phyloP scores from a whole-genome alignment of 495 filamentous ascomycete genomes.

The Podospora comata region DNA sequence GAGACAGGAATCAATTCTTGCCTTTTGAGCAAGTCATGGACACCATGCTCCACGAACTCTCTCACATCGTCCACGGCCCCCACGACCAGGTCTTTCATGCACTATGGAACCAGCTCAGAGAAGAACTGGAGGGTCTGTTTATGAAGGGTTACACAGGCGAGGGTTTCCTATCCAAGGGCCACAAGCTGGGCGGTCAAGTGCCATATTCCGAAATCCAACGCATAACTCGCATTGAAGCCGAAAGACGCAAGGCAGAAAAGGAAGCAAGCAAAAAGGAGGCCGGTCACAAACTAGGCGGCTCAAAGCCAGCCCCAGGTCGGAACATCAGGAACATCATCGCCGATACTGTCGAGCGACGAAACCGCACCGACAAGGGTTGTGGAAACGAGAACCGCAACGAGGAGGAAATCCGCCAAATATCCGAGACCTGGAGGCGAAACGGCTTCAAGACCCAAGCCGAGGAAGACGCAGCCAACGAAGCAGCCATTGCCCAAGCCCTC shows the following conservation, averaged over 20 bases:
- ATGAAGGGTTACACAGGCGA: slow-evolving; percentile 89
- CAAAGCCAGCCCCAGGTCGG: slow-evolving; percentile 53
- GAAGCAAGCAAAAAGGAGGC: slow-evolving; percentile 47
- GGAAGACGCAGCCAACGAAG: slow-evolving; percentile 85
- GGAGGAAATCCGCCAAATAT: slow-evolving; percentile 57
- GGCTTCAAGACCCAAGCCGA: slow-evolving; percentile 82
- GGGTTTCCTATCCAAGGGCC: slow-evolving; percentile 76
- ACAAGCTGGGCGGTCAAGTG: slow-evolving; percentile 61
- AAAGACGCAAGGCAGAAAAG: slow-evolving; percentile 58
- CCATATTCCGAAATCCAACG: slow-evolving; percentile 74
- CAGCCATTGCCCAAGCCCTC: slow-evolving; percentile 81
- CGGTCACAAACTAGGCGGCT: slow-evolving; percentile 72
- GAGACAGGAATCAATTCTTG: slow-evolving; percentile 73
- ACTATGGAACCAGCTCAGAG: slow-evolving; percentile 82
- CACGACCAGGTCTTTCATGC: slow-evolving; percentile 81
- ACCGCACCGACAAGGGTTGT: slow-evolving; percentile 61
- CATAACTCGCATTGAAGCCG: slow-evolving; percentile 70
- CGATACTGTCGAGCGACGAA: slow-evolving; percentile 67
- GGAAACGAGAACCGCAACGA: slow-evolving; percentile 61
- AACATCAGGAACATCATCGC: slow-evolving; percentile 75
- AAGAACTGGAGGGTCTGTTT: slow-evolving; percentile 72
- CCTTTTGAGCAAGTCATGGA: slow-evolving; percentile 76
- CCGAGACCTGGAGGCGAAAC: slow-evolving; percentile 64
- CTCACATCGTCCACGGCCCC: slow-evolving; percentile 79
- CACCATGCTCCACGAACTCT: slow-evolving; percentile 95